Base-by-base conservation (phyloP, 164 flowering plant species). In the Brasenia schreberi region DNA sequence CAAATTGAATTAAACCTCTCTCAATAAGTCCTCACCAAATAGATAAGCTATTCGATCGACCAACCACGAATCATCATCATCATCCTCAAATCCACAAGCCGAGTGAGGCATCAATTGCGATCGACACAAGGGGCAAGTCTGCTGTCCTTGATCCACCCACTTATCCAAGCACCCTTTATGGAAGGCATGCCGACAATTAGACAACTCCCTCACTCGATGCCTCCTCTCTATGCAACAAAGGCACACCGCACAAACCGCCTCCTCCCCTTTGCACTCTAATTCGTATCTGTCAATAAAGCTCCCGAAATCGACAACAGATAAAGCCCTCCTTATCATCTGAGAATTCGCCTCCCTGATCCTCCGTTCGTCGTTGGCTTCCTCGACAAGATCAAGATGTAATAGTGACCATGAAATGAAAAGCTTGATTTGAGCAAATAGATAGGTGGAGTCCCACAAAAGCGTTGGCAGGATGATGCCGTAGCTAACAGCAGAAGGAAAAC, bases 41-140 rank as follows among this genome's bases (percentile, higher is more conserved):
- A 67, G 59, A 43, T 66, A 66, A 12, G 65, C 64, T 60, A 74
- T 70, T 60, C 67, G 64, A 18, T 74, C 76, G 61, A 67, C 65
- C 56, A 67, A 18, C 73, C 73, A 70, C 14, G 65, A 65, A 39
- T 67, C 65, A 58, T 43, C 66, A 11, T 33, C 61, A 33, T 33
- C 39, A 33, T 33, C 39, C 39, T 33, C 56, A 14, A 14, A 4
- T 49, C 56, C 16, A 2, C 56, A 9, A 7, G 63, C 18, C 19
- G 33, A 18, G 19, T 23, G 44, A n/a, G 74, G 70, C 60, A 76
- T 33, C 62, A 79, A 58, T 53, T 42, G 63, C 18, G 74, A 65
- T 65, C 77, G 65, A 61, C 77, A 79, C 76, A 79, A 19, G 33
- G 82, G 82, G 67, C 80, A 79, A n/a, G 77, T 77, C 4, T 69